phyloP scores from a whole-genome alignment of 1,139 yeast genomes.

The Geotrichum cucujoidarum region DNA sequence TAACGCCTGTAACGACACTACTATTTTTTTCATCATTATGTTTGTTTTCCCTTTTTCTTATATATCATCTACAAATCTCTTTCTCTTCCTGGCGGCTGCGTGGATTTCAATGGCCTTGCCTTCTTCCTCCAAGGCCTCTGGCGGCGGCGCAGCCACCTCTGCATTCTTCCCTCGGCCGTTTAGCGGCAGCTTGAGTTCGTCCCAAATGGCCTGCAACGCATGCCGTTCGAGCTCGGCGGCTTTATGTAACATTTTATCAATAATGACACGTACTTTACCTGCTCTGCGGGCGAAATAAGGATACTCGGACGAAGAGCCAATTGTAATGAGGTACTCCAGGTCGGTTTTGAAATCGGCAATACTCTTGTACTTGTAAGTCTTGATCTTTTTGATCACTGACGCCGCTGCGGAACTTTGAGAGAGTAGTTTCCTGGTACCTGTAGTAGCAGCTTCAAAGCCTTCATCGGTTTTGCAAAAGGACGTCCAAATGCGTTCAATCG shows the following conservation, averaged over 20 bases:
- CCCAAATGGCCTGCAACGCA: background rate
- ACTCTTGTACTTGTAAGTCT: background rate
- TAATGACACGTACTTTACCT: background rate
- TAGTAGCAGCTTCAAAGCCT: background rate
- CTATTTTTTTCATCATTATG: background rate
- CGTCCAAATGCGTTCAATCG: slow-evolving; percentile 3
- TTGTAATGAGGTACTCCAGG: background rate
- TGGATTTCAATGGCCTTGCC: background rate
- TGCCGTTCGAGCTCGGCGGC: background rate
- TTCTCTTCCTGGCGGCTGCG: background rate
- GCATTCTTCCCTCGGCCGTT: too few relatives aligned
- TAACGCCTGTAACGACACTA: background rate
- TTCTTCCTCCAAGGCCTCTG: background rate
- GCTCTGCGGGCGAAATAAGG: slow-evolving; percentile 1
- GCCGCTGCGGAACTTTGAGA: background rate
- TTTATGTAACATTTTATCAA: background rate
- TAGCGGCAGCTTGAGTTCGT: background rate
- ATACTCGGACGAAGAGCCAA: background rate
- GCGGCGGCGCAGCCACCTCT: background rate
- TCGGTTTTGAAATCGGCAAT: slow-evolving; percentile 1
- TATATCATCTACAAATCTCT: slow-evolving; percentile 5
- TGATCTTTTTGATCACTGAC: slow-evolving; percentile 3
- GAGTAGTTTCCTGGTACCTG: background rate
- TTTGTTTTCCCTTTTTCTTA: background rate
- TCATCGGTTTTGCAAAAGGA: background rate